Percentiles rank a stretch among this genome's conserved stretches.
Conservation (phyloP, 2,329 filamentous ascomycete genomes). For the Teratosphaeria destructans region DNA sequence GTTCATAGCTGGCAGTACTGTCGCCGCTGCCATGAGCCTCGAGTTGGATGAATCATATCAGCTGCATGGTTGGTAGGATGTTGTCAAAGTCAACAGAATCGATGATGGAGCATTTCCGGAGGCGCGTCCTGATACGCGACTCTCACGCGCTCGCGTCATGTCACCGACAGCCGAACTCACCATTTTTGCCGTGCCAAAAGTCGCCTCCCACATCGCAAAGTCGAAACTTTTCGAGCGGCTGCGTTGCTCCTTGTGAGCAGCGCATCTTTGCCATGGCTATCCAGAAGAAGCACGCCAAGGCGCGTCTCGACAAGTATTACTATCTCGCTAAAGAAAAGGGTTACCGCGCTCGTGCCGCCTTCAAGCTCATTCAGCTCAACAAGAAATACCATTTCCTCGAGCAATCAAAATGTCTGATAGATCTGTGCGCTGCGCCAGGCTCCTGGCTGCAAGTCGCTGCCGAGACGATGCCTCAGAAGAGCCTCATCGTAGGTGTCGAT, state of each 20-base stretch:
- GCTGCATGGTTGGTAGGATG: background rate
- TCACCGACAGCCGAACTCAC: background rate
- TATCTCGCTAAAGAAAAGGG: slow-evolving; percentile 97
- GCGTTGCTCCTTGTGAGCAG: background rate
- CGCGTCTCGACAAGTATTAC: slow-evolving; percentile 98
- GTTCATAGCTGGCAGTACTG: slow-evolving; percentile 16
- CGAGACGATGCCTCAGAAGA: slow-evolving; percentile 84
- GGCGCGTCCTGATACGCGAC: background rate
- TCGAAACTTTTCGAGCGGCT: background rate
- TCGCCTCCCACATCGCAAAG: background rate
- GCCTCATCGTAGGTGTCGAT: slow-evolving; percentile 90
- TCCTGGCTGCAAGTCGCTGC: slow-evolving; percentile 96
- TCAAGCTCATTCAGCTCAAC: slow-evolving; percentile 96
- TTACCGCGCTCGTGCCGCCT: slow-evolving; percentile 87
- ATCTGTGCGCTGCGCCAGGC: slow-evolving; percentile 94
- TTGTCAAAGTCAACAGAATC: background rate
- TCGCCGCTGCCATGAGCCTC: slow-evolving; percentile 13
- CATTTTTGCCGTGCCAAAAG: background rate
- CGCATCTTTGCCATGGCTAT: slow-evolving; percentile 37
- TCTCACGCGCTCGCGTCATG: background rate
- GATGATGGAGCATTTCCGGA: background rate
- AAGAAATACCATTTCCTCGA: slow-evolving; percentile 98
- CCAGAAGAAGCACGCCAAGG: slow-evolving; percentile 98
- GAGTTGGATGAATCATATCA: background rate
- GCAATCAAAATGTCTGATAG: slow-evolving; percentile 88